These are phyloP conservation scores for Zygoascus tannicola DNA, from an alignment of 805 yeast species.

Conservation along the genomic window DNA sequence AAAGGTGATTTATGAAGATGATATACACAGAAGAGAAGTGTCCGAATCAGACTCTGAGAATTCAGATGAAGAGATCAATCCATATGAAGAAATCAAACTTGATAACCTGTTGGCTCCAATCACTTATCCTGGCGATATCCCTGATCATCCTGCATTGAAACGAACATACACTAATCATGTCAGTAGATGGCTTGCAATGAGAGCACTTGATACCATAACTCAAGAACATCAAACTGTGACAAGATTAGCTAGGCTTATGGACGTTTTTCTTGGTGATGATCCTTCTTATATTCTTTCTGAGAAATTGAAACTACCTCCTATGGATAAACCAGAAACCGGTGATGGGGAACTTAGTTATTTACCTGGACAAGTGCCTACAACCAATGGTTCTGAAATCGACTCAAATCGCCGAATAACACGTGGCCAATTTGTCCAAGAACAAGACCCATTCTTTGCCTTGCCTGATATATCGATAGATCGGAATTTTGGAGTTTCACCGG, in stretches of 20 bases:
- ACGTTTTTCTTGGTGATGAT: slow-evolving; percentile 80
- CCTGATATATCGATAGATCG: slow-evolving; percentile 44
- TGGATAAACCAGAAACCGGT: slow-evolving; percentile 35
- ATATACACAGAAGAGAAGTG: slow-evolving; percentile 6
- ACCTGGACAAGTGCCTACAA: background rate
- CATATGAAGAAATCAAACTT: slow-evolving; percentile 43
- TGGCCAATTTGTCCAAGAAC: slow-evolving; percentile 26
- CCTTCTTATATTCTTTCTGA: slow-evolving; percentile 57
- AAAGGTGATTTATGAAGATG: slow-evolving; percentile 22
- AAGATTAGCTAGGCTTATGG: slow-evolving; percentile 60
- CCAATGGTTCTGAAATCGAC: slow-evolving; percentile 8
- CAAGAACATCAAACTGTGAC: slow-evolving; percentile 73
- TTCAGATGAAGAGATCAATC: slow-evolving; percentile 20
- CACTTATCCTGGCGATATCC: slow-evolving; percentile 68
- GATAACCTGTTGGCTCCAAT: slow-evolving; percentile 66
- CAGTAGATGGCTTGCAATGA: slow-evolving; percentile 54
- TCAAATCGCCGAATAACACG: slow-evolving; percentile 23
- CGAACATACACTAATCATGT: slow-evolving; percentile 52
- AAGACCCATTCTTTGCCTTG: slow-evolving; percentile 58
- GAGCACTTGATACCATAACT: slow-evolving; percentile 69
- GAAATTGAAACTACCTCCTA: slow-evolving; percentile 54
- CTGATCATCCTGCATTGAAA: slow-evolving; percentile 58
- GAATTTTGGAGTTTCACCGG: slow-evolving; percentile 42
- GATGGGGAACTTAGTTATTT: slow-evolving; percentile 14
- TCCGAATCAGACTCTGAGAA: slow-evolving; percentile 22